Percentiles rank a stretch among this genome's conserved stretches.
phyloP scores from a whole-genome alignment of 257 asterid species.

The Solanum appendiculatum region DNA sequence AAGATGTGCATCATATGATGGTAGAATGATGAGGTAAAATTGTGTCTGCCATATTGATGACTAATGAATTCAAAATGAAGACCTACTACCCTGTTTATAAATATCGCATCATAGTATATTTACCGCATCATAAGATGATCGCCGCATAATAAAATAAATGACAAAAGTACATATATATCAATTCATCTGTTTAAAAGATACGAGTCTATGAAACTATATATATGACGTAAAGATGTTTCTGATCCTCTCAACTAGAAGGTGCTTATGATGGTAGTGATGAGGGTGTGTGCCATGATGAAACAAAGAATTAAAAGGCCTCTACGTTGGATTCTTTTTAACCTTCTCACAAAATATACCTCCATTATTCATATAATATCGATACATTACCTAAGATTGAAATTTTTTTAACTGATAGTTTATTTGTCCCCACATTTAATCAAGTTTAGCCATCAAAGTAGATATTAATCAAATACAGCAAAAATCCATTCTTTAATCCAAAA shows the following conservation, averaged over 20 bases:
- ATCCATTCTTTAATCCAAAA: background rate
- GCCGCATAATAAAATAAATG: too few relatives aligned
- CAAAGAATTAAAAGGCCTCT: background rate
- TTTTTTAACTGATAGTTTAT: background rate
- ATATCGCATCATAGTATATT: background rate
- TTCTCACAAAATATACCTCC: background rate
- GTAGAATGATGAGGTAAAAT: too few relatives aligned
- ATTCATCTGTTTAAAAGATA: too few relatives aligned
- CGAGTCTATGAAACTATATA: too few relatives aligned
- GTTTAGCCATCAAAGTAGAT: background rate
- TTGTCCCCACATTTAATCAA: background rate
- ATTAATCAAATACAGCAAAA: background rate
- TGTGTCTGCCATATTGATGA: too few relatives aligned
- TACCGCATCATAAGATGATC: background rate
- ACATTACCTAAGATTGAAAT: background rate
- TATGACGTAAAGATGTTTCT: too few relatives aligned
- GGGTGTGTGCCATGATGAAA: background rate
- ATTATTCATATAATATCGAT: background rate
- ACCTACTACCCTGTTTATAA: too few relatives aligned
- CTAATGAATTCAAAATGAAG: too few relatives aligned
- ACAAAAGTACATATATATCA: too few relatives aligned
- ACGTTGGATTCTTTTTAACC: background rate
- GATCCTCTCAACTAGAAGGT: background rate
- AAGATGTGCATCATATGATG: too few relatives aligned
- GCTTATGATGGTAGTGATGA: too few relatives aligned